Conservation (phyloP, 129 eudicot species). For the Centella asiatica region DNA sequence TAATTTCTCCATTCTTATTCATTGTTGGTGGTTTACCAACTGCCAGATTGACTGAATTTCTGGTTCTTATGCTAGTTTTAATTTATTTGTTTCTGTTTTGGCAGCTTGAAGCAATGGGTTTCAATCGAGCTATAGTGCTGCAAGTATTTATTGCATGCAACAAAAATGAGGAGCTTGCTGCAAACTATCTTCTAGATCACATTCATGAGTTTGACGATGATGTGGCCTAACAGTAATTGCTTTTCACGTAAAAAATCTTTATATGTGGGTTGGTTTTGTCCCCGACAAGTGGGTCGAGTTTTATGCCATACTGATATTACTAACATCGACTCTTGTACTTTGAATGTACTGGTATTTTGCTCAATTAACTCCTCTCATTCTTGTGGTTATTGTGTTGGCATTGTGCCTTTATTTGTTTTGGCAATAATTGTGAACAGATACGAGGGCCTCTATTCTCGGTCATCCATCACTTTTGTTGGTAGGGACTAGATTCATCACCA, state of each 20-base stretch:
- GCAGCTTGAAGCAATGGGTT: conserved; percentile 74
- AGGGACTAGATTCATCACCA: too few relatives aligned
- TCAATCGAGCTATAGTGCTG: conserved; percentile 45
- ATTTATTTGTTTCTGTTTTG: not conserved
- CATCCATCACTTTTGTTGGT: too few relatives aligned
- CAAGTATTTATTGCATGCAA: conserved; percentile 65
- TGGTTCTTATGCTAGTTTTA: not conserved
- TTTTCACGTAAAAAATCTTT: not conserved
- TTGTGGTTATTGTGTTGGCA: too few relatives aligned
- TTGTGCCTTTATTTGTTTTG: too few relatives aligned
- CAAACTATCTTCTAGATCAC: conserved; percentile 59
- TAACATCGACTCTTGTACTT: not conserved
- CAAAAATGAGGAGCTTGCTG: conserved; percentile 66
- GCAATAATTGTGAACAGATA: too few relatives aligned
- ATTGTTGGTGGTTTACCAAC: too few relatives aligned
- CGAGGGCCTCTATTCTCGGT: too few relatives aligned
- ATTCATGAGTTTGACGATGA: conserved; percentile 56
- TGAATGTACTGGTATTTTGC: too few relatives aligned
- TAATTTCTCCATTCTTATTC: not conserved
- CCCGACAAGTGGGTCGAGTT: not conserved
- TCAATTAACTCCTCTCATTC: too few relatives aligned
- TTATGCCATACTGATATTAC: not conserved
- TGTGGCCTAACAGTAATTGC: not conserved
- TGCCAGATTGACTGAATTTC: not conserved
- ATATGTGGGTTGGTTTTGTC: not conserved